Base-by-base conservation (phyloP, 2,329 filamentous ascomycete genomes). In the Pezicula rhizophila region DNA sequence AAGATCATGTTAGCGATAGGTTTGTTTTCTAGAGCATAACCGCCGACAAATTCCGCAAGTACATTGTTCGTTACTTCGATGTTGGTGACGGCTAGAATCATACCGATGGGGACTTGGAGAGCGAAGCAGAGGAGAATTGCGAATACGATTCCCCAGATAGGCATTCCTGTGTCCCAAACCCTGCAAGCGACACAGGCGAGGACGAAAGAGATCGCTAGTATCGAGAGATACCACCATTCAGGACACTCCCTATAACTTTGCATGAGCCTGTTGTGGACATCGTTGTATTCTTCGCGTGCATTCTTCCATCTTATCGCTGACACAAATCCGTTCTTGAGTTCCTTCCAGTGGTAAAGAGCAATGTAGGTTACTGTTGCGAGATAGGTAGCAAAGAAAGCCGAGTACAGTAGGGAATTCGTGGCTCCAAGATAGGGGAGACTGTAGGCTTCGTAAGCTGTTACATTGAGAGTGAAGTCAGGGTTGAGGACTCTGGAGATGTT, bases 1-100 rank as follows among this genome's bases (percentile, higher is more conserved):
- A 87, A 87, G 70, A 87, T 76, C 82, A 88, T 88, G 77, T 86
- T 84, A 42, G 82, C 82, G 54, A 87, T 72, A 2, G 84, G 84
- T 4, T 75, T 76, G 17, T 84, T 84, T 3, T 46, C 46, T 42
- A 84, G 76, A 73, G 87, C 82, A 65, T 87, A 87, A 8, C 85
- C 84, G 52, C 84, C 77, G 52, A 88, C 76, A 58, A 84, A 85
- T 61, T 87, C 83, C 15, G 82, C 84, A 50, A 87, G 66, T 23
- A 88, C 82, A 56, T 89, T 89, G 37, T 87, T 70, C 3, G 81
- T 81, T 5, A 87, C 82, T 35, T 46, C 31, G 31, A 46, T 82
- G 60, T 85, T 81, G 3, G 84, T 85, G 4, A 82, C 73, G 38
- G 82, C 85, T 59, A 85, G 76, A 79, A 77, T 0, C 83, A 78